A percentile compares a stretch with the other conserved stretches of the same genome.
Evolutionary conservation across 78 protist species (phyloP).

Genomic region (Dictyostelium purpureum): DNA sequence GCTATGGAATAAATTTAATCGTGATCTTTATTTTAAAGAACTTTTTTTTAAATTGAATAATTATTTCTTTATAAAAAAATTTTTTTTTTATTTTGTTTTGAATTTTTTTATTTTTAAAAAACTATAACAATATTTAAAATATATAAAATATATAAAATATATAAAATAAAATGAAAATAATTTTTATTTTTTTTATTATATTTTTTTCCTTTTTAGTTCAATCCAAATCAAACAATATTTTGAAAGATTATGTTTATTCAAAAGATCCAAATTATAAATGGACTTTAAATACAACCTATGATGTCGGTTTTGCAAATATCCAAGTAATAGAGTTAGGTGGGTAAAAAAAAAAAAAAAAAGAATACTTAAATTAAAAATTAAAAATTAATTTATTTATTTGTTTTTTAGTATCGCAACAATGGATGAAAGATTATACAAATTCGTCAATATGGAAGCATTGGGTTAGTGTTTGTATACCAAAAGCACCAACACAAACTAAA

Average conservation of each 20-base stretch:
- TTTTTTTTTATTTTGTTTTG: no score
- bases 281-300: not conserved
- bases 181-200: not conserved
- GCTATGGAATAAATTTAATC: no score
- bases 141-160: no score
- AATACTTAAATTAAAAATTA: no score
- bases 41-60: no score
- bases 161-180: not conserved
- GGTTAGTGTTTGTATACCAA: not conserved
- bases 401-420: not conserved
- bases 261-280: not conserved
- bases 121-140: no score
- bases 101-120: no score
- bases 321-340: not conserved
- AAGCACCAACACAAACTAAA: not conserved
- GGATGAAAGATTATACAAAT: not conserved
- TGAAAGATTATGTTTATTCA: not conserved
- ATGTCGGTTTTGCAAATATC: not conserved
- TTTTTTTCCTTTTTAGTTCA: not conserved
- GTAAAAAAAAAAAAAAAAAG: no score
- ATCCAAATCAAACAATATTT: not conserved
- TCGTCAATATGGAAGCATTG: constrained; percentile 4
- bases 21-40: no score
- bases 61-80: no score
- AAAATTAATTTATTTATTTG: no score